Conservation (phyloP, 176 grass and related monocot genomes). For the Bromus sterilis region DNA sequence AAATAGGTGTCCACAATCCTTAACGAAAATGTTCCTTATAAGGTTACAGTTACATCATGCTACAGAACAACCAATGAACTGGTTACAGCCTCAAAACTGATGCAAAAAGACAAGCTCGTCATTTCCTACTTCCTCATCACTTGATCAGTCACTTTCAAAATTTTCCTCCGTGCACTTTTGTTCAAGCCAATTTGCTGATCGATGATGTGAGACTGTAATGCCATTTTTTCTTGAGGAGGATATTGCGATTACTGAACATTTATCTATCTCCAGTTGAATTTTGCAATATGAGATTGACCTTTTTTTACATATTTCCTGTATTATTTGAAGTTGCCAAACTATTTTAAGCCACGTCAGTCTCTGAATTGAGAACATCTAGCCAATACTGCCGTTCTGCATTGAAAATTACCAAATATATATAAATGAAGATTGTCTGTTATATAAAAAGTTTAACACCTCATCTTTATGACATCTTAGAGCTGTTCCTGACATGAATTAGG, state of each 20-base stretch:
- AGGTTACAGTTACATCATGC: not conserved
- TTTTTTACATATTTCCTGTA: not conserved
- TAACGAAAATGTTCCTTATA: not conserved
- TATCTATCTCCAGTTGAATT: slow-evolving; percentile 1
- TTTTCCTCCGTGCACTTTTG: not conserved
- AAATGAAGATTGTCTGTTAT: not conserved
- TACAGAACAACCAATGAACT: slow-evolving; percentile 6
- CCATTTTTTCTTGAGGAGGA: not conserved
- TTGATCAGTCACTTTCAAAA: not conserved
- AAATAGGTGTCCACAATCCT: not conserved
- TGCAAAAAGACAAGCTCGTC: not conserved
- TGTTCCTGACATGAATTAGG: not conserved
- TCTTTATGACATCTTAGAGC: not conserved
- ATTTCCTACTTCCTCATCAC: not conserved
- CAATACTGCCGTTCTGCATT: not conserved
- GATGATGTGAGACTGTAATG: slow-evolving; percentile 1
- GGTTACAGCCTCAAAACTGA: not conserved
- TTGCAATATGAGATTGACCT: not conserved
- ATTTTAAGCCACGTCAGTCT: not conserved
- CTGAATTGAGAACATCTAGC: not conserved
- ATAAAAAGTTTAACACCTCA: not conserved
- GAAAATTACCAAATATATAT: not conserved
- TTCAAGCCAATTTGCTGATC: not conserved
- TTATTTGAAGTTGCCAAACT: slow-evolving; percentile 7
- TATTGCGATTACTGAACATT: not conserved